Evolutionary conservation across 129 eudicot genomes (phyloP), one percentile per base, ranked within the genome.

Genomic region (Escallonia herrerae): DNA sequence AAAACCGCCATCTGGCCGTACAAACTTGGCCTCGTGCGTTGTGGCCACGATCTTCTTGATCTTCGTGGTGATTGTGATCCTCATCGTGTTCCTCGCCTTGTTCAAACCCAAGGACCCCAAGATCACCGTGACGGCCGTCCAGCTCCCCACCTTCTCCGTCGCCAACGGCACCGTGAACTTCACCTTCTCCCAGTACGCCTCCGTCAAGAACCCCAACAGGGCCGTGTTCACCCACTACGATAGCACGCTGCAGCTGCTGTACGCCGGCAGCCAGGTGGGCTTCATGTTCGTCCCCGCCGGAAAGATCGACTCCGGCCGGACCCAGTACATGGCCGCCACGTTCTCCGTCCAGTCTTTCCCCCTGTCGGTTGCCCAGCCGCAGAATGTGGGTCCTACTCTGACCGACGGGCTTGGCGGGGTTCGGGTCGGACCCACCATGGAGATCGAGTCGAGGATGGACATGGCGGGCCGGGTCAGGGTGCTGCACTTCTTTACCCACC

Each of bases 201-300:
- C 95, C 81, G 77, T 90, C 51, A 15, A 52, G 53, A 90, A 90
- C 87, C 93, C 97, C 12, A 90, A 90, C 90, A 79, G 77, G 66
- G 95, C 81, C 47, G 78, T 58, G 5, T 87, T 90, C 84, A 61
- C 83, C 52, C 95, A 90, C 87, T 90, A 78, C 84, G 90, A 87
- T 84, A 84, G 87, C 93, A 76, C 95, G 0, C 71, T 90, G 2
- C 90, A 76, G 68, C 84, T 90, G 41, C 81, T 86, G 56, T 69
- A 77, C 74, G 66, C 74, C 59, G 90, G 87, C 40, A 65, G 42
- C 59, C 94, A 82, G 64, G 69, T 87, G 7, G 95, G 97, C 2
- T 82, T 84, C 80, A 71, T 91, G 94, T 87, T 84, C 67, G 82
- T 91, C 9, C 95, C 97, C 40, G 82, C 97, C 66, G 97, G 95